Percentiles rank a stretch among this genome's conserved stretches.
These are phyloP conservation scores for Xylaria sp. DNA, from an alignment of 2,329 filamentous ascomycete genomes.

Conservation along the genomic window DNA sequence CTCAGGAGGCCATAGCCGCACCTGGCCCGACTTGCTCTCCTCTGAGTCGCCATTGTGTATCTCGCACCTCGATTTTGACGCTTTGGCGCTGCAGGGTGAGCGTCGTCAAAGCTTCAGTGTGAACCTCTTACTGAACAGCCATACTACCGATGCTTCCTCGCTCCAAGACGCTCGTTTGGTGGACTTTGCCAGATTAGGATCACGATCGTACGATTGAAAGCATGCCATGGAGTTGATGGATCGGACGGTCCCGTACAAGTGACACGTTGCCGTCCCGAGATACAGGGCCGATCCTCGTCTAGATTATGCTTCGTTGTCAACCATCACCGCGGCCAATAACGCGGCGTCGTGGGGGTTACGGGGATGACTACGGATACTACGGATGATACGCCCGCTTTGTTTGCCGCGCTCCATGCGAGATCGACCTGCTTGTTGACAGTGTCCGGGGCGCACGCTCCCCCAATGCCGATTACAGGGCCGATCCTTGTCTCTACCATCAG, in stretches of 20 bases:
- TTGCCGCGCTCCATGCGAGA: slow-evolving; percentile 35
- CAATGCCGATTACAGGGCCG: slow-evolving; percentile 27
- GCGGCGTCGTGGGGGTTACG: slow-evolving; percentile 15
- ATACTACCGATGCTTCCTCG: slow-evolving; percentile 23
- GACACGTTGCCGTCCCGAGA: slow-evolving; percentile 45
- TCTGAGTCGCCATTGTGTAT: slow-evolving; percentile 32
- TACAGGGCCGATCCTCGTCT: slow-evolving; percentile 36
- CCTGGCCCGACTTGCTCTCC: slow-evolving; percentile 12
- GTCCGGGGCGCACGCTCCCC: slow-evolving; percentile 15
- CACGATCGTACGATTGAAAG: slow-evolving; percentile 45
- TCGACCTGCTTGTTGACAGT: slow-evolving; percentile 26
- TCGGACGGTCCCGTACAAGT: slow-evolving; percentile 40
- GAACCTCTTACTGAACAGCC: slow-evolving; percentile 23
- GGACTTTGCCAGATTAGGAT: slow-evolving; percentile 36
- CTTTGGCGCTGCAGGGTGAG: slow-evolving; percentile 26
- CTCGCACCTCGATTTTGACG: slow-evolving; percentile 24
- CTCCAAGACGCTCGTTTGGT: slow-evolving; percentile 26
- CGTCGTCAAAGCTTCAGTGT: slow-evolving; percentile 25
- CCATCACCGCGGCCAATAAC: slow-evolving; percentile 25
- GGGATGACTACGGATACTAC: slow-evolving; percentile 29
- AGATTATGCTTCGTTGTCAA: slow-evolving; percentile 38
- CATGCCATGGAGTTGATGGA: slow-evolving; percentile 31
- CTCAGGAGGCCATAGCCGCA: slow-evolving; percentile 21
- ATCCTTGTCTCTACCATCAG: slow-evolving; percentile 31
- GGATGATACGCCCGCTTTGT: slow-evolving; percentile 29